Evolutionary conservation across 345 rosid species (phyloP), one percentile per base, ranked within the genome.

Genomic region (Gossypioides kirkii): DNA sequence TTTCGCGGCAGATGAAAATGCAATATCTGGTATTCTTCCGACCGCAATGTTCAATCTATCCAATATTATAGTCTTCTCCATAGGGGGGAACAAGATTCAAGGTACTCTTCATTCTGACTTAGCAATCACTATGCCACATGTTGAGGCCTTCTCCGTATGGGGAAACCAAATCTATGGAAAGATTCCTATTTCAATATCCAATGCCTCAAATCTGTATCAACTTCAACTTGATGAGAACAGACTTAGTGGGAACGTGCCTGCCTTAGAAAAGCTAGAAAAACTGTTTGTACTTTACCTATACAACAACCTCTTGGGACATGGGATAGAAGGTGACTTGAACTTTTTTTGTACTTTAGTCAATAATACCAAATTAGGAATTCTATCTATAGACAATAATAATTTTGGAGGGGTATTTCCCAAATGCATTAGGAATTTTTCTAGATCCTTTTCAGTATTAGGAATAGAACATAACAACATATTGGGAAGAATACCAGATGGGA

Each of bases 311-410:
- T 26, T 81, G 0, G 81, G 79, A 69, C 49, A 11, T 55, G 53
- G 65, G 18, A 28, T 11, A 0, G 25, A 2, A 2, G 52, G 46
- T 43, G 79, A 69, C 56, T 9, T 81, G 69, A 38, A 10, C 3
- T 81, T 81, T 38, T 10, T 81, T 2, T 10, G 6, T 1, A 46
- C 79, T 25, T 58, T 81, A 26, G 23, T 56, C 8, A 81, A 81
- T 3, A 32, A 46, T 50, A 78, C 74, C 2, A 54, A 41, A 3
- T 41, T 81, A 17, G 2, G 2, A n/a, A 0, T 1, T 1, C 23
- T 81, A 1, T 22, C 2, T 4, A 2, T 76, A 10, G 20, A 2
- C 0, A 2, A 0, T 0, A 81, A 78, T 43, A 22, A 46, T 7
- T 76, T 81, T 10, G 58, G 59, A 61, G 81, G 81, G 3, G 2